Base-by-base conservation (phyloP, 1,284 basidiomycete species). In the Moesziomyces globuligerus region DNA sequence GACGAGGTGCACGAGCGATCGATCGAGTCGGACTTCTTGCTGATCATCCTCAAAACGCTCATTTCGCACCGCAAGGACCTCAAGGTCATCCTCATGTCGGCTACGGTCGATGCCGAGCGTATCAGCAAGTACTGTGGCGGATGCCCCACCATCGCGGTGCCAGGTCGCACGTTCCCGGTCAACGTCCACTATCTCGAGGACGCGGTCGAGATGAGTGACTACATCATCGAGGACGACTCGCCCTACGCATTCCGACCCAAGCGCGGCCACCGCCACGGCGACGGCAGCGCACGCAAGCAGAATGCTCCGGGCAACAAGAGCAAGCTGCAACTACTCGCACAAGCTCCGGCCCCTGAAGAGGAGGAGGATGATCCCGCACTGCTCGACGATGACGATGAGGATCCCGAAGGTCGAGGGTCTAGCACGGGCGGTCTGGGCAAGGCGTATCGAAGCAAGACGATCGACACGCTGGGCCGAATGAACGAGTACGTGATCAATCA, bases 111-210 rank as follows among this genome's bases (percentile, higher is more conserved):
- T 78, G 91, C 82, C 18, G 91, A 94, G 61, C 95, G 97, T 83
- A 90, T 98, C 48, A 92, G 94, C n/a, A 85, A 84, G 21, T 98
- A 92, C 84, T 98, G 98, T 80, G 92, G 91, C 20, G 89, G 89
- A 24, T 97, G 94, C 80, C 93, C 94, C 0, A 89, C 90, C 24
- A 42, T 82, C 21, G 46, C 68, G 1, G 92, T 99, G 17, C 95
- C 95, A 8, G 96, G 96, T 2, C 88, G 96, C n/a, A 98, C 94
- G 0, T 98, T 93, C 85, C 95, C 96, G 9, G 96, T 98, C 11
- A 89, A 92, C 45, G 87, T 91, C 18, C 86, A 88, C 45, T 98
- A 89, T 79, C 85, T 98, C 9, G 96, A 99, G 83, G 96, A 98
- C 83, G 94, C 92, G 0, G 87, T 98, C 24, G 91, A 99, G 83